phyloP scores from a whole-genome alignment of 148 eudicot species.

The Tetragonia tetragonoides region DNA sequence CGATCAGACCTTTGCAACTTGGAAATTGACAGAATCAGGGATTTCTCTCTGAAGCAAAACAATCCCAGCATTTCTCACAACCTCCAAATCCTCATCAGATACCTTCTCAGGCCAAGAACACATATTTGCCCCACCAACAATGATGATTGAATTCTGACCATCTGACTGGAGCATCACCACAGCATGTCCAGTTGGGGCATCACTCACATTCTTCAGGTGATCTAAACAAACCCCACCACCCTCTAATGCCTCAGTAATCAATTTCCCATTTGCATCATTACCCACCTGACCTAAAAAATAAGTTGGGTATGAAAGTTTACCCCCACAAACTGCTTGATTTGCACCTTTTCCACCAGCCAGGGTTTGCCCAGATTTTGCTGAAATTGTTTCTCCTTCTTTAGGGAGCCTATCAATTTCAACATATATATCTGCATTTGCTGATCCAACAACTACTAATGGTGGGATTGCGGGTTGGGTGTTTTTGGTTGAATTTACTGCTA shows the following conservation, averaged over 20 bases:
- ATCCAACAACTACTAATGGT: conserved; percentile 88
- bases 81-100: conserved; percentile 49
- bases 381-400: conserved; percentile 73
- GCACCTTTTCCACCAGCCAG: conserved; percentile 96
- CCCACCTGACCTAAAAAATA: conserved; percentile 84
- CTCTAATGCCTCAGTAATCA: conserved; percentile 64
- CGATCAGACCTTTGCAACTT: conserved; percentile 75
- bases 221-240: conserved; percentile 67
- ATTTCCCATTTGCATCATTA: conserved; percentile 76
- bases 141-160: conserved; percentile 88
- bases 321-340: conserved; percentile 85
- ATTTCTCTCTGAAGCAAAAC: conserved; percentile 95
- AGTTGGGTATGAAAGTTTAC: conserved; percentile 67
- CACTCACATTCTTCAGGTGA: conserved; percentile 46
- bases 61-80: conserved; percentile 78
- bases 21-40: conserved; percentile 83
- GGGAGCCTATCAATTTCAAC: conserved; percentile 86
- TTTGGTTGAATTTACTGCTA: conserved; percentile 40
- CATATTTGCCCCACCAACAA: conserved; percentile 92
- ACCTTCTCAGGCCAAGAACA: conserved; percentile 59
- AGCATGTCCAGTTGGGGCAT: conserved; percentile 89
- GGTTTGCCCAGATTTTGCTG: conserved; percentile 77
- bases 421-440: conserved; percentile 91
- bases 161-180: conserved; percentile 86
- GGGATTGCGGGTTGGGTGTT: conserved; percentile 25